phyloP scores from a whole-genome alignment of 169 alveolate species.

The Cryptosporidium sp. region DNA sequence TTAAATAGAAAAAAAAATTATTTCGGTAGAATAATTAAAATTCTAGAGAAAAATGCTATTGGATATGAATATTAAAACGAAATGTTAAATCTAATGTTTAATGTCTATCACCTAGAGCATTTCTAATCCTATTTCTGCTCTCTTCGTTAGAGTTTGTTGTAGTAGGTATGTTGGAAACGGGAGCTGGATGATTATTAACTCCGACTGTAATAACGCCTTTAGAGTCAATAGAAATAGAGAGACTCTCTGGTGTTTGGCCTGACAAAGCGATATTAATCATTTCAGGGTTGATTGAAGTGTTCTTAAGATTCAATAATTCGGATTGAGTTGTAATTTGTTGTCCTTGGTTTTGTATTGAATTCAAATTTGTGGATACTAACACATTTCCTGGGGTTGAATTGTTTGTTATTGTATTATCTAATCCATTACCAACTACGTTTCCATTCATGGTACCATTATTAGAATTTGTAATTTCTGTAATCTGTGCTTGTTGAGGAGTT shows the following conservation, averaged over 20 bases:
- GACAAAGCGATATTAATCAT: slow-evolving; percentile 49
- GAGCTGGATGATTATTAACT: slow-evolving; percentile 33
- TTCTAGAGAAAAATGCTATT: not conserved
- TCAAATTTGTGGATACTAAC: not conserved
- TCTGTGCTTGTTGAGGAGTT: not conserved
- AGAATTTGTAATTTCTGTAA: slow-evolving; percentile 2
- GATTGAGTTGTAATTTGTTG: not conserved
- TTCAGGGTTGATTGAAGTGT: slow-evolving; percentile 35
- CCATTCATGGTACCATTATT: not conserved
- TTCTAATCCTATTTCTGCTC: slow-evolving; percentile 60
- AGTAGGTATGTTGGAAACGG: not conserved
- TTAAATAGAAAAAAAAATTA: too few relatives aligned
- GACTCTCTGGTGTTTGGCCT: slow-evolving; percentile 66
- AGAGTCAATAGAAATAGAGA: slow-evolving; percentile 68
- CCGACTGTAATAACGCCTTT: slow-evolving; percentile 65
- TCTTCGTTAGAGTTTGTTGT: slow-evolving; percentile 5
- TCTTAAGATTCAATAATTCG: not conserved
- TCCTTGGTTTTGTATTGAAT: slow-evolving; percentile 1
- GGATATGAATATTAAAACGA: not conserved
- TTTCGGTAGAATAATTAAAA: not conserved
- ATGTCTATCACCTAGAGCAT: slow-evolving; percentile 43
- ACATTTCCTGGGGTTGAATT: not conserved
- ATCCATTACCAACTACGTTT: not conserved
- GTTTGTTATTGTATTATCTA: not conserved
- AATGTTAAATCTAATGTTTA: not conserved